Evolutionary conservation across 805 yeast species (phyloP).

Genomic region (Candida wancherniae): DNA sequence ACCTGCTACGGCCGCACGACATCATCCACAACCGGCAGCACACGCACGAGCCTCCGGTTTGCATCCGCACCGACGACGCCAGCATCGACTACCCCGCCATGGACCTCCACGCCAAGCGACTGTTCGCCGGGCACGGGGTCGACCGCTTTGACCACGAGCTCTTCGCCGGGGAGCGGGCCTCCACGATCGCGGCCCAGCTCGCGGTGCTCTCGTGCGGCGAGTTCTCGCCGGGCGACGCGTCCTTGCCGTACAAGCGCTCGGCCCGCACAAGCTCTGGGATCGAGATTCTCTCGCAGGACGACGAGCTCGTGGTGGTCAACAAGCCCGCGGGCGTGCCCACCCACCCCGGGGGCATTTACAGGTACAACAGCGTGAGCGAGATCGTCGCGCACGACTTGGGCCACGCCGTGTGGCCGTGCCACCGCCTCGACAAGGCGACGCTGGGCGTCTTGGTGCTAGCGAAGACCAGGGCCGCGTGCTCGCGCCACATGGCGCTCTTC

Average conservation of each 20-base stretch:
- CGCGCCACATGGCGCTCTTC: conserved; percentile 28
- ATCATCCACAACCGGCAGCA: conserved; percentile 30
- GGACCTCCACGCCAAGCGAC: no score
- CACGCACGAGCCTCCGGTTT: conserved; percentile 48
- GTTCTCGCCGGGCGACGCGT: no score
- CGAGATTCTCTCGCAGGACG: conserved; percentile 32
- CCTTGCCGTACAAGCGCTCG: no score
- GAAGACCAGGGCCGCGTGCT: conserved; percentile 29
- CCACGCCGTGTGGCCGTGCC: conserved; percentile 37
- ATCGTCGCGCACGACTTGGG: conserved; percentile 31
- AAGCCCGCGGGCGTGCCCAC: conserved; percentile 54
- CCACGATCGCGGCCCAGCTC: no score
- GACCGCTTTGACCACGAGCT: no score
- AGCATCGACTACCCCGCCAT: no score
- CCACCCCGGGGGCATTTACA: conserved; percentile 46
- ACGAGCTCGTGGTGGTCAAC: conserved; percentile 38
- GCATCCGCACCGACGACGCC: no score
- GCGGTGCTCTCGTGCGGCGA: no score
- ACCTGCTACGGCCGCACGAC: conserved; percentile 20
- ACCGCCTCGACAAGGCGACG: conserved; percentile 49
- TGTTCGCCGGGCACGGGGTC: no score
- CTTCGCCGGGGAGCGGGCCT: no score
- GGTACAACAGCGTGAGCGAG: conserved; percentile 41
- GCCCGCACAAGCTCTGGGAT: neutral
- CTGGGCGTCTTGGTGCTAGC: conserved; percentile 48